Evolutionary conservation across 331 rosid species (phyloP), one percentile per base, ranked within the genome.

Genomic region (Telfairia occidentalis): DNA sequence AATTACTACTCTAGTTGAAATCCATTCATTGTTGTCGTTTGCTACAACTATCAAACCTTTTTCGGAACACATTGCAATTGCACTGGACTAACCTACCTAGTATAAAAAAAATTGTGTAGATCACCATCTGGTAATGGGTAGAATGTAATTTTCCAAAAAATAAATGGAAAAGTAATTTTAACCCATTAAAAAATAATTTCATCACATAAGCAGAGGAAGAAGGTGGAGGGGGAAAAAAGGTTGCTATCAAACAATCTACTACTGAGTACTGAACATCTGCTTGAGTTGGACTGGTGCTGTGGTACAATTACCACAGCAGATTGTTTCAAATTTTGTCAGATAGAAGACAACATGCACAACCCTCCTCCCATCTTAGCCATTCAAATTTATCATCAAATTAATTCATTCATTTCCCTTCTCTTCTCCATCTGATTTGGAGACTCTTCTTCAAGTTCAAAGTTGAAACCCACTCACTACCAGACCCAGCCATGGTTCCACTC

Each of bases 251-350:
- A 69, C 74, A 69, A 69, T 69, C 74, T 26, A 38, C 10, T 5
- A 55, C 66, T 55, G 34, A 54, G 73, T 5, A 55, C 66, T 55
- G 34, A 54, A 67, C 53, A 67, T 40, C 53, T 69, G 59, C 42
- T 57, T 69, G 72, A 66, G 83, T 82, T 78, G 87, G 88, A 80
- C 86, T 78, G 70, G 92, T 87, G 85, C 73, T 83, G 5, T 32
- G 88, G 79, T 83, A 53, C 85, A 86, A 84, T 84, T 90, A 76
- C 84, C 90, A 65, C 73, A 49, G 86, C 77, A 73, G 45, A 75
- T 65, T 48, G 58, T 60, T 81, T 80, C 78, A 86, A 82, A 74
- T 58, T 26, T 61, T 85, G 89, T 80, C 85, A 77, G 90, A 77
- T 19, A 9, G 32, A 35, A 26, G 40, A 34, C 70, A 32, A 34